Conservation (phyloP, 1,284 basidiomycete species). For the Rugosomyces carneus region DNA sequence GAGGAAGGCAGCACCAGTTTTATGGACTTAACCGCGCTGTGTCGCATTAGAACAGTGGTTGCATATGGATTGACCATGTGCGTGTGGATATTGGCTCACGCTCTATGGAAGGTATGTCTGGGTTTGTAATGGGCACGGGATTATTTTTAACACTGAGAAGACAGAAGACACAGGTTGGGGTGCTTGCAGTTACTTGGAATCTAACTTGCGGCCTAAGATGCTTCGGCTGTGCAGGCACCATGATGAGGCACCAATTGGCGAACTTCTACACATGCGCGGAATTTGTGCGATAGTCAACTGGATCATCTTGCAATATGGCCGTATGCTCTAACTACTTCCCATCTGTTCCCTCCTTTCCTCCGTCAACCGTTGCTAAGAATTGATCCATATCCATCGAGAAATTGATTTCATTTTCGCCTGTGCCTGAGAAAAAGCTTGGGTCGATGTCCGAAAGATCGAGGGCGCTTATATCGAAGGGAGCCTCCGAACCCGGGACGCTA, state of each 20-base stretch:
- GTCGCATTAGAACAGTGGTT: too few relatives aligned
- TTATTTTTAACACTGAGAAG: too few relatives aligned
- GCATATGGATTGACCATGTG: background rate
- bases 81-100: background rate
- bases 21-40: too few relatives aligned
- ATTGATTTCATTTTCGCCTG: conserved; percentile 23
- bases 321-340: background rate
- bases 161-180: too few relatives aligned
- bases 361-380: conserved; percentile 22
- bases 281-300: background rate
- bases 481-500: conserved; percentile 15
- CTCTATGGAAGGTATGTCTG: background rate
- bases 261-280: too few relatives aligned
- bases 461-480: conserved; percentile 37
- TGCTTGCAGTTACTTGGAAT: too few relatives aligned
- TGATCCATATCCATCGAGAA: conserved; percentile 33
- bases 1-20: too few relatives aligned
- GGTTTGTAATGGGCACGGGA: background rate
- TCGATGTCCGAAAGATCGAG: conserved; percentile 33
- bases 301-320: background rate
- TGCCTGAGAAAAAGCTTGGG: conserved; percentile 30
- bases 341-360: conserved; percentile 7
- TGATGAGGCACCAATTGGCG: too few relatives aligned
- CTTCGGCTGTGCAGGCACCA: too few relatives aligned
- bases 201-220: too few relatives aligned